Evolutionary conservation across 2,329 filamentous ascomycete genomes (phyloP).

Genomic region (Paraphoma sp.): DNA sequence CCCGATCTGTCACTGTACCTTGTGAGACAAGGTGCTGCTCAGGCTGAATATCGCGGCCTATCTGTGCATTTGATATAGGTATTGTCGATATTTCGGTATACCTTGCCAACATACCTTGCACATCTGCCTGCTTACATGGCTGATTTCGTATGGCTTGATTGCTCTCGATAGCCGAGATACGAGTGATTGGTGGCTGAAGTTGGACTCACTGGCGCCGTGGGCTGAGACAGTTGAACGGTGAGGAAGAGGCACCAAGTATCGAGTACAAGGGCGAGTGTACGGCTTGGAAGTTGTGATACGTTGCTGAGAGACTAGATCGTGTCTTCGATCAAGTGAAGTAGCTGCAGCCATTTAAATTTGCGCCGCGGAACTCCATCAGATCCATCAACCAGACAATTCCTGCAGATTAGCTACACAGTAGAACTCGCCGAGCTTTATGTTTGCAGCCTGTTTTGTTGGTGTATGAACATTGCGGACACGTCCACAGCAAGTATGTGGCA

Average conservation of each 20-base stretch:
- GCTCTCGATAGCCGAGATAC: background rate
- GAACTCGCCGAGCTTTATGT: too few species aligned
- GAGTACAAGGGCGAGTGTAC: background rate
- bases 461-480: too few species aligned
- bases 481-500: too few species aligned
- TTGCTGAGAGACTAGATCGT: background rate
- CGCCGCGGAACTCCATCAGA: too few species aligned
- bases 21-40: background rate
- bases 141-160: background rate
- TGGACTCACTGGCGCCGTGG: background rate
- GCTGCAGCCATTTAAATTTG: background rate
- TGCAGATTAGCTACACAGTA: too few species aligned
- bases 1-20: background rate
- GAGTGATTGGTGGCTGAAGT: constrained; percentile 1
- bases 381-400: too few species aligned
- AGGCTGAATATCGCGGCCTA: constrained; percentile 8
- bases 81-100: constrained; percentile 3
- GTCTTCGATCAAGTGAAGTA: background rate
- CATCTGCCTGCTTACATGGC: background rate
- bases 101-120: background rate
- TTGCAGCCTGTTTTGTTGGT: too few species aligned
- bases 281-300: background rate
- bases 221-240: constrained; percentile 9
- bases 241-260: constrained; percentile 1
- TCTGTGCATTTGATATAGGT: constrained; percentile 6